Evolutionary conservation across 208 protist species (phyloP).

Genomic region (Leishmania aethiopica): DNA sequence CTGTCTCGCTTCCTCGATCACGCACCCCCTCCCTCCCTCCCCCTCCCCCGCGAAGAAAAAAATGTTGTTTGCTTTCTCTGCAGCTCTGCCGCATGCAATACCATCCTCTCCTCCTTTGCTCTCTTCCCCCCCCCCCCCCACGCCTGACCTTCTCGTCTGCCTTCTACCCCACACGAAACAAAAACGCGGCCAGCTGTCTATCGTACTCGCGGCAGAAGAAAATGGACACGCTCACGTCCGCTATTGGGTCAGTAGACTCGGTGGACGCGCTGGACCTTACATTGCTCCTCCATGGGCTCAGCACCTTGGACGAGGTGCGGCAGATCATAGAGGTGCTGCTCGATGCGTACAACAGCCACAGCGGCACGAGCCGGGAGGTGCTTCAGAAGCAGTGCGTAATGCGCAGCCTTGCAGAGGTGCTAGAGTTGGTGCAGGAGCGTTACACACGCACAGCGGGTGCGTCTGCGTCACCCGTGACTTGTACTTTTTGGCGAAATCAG

Average conservation of each 20-base stretch:
- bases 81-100: background rate
- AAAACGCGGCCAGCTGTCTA: background rate
- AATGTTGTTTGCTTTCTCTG: background rate
- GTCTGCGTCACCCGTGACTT: background rate
- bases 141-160: background rate
- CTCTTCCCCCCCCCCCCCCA: background rate
- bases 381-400: conserved; percentile 37
- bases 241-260: conserved; percentile 7
- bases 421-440: conserved; percentile 12
- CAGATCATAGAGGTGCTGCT: conserved; percentile 40
- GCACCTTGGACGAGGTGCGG: conserved; percentile 24
- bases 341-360: conserved; percentile 44
- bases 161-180: background rate
- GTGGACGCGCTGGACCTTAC: conserved; percentile 30
- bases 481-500: conserved; percentile 1
- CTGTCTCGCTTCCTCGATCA: background rate
- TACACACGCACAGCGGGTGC: background rate
- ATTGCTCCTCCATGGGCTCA: conserved; percentile 1
- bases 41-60: background rate
- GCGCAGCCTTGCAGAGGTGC: conserved; percentile 34
- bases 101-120: background rate
- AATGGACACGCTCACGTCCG: conserved; percentile 23
- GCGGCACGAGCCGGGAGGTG: conserved; percentile 11
- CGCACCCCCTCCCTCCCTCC: background rate
- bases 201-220: background rate